Evolutionary conservation across 2,329 filamentous ascomycete genomes (phyloP), one percentile per base, ranked within the genome.

Genomic region (Botryotinia globosa): DNA sequence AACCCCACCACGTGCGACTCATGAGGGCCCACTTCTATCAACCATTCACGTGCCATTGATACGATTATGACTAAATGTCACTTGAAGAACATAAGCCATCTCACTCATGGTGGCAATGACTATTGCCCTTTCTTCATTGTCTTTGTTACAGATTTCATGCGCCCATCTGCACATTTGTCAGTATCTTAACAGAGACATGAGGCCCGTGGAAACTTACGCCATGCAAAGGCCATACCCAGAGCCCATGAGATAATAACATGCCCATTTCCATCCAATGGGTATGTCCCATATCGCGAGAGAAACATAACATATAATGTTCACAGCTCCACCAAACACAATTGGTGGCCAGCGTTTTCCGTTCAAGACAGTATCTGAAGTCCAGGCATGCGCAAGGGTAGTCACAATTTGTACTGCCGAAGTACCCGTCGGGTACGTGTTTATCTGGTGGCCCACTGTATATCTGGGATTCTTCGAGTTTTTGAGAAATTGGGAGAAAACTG

Each of bases 61-160:
- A 56, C n/a, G n/a, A 56, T 56, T 4, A 29, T 14, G 51, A 56
- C 51, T 56, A 32, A 29, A 4, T 1, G 18, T 56, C n/a, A 32
- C 48, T 77, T 92, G 89, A 61, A 93, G 81, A 1, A 91, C 89
- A 74, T 92, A 91, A 0, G 89, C 90, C 82, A 92, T 86, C 78
- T 90, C 86, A 74, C 92, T 92, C 88, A 92, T 92, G 25, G 84
- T 82, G 0, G 85, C 90, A 0, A 90, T 85, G 0, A 92, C 89
- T 6, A 93, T 82, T 0, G 90, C 89, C 16, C 90, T 83, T 81
- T 92, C 90, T 79, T 92, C 90, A 71, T 89, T 87, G 64, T 90
- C 85, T 4, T 81, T 81, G 4, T 84, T 82, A 73, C 86, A 88
- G 32, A 88, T 87, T 74, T 88, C 87, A 70, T 87, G 85, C 0